These are phyloP conservation scores for Francoa sonchifolia DNA, from an alignment of 441 rosid genomes.

Conservation along the genomic window DNA sequence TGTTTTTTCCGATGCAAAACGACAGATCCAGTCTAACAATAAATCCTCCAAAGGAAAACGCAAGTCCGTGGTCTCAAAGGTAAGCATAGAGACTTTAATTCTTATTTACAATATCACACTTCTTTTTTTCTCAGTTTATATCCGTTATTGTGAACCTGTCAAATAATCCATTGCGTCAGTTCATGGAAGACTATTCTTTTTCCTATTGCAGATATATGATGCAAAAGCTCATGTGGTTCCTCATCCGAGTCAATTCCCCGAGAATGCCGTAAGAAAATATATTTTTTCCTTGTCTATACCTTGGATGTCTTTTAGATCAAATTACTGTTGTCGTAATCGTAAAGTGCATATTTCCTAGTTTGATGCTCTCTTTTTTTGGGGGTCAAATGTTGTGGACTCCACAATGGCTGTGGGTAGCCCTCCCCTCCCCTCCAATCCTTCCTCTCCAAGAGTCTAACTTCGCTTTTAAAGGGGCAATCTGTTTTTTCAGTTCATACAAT, in stretches of 20 bases:
- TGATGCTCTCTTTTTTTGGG: too few relatives aligned
- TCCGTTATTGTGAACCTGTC: neutral
- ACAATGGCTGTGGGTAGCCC: too few relatives aligned
- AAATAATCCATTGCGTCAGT: too few relatives aligned
- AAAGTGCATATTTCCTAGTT: too few relatives aligned
- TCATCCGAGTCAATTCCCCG: slow-evolving; percentile 19
- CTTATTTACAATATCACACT: neutral
- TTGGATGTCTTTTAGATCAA: neutral
- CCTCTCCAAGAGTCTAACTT: too few relatives aligned
- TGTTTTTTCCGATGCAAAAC: slow-evolving; percentile 35
- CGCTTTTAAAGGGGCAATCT: too few relatives aligned
- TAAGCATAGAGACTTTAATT: slow-evolving; percentile 7
- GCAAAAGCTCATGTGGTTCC: slow-evolving; percentile 26
- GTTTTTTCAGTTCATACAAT: too few relatives aligned
- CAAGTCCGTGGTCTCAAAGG: slow-evolving; percentile 32
- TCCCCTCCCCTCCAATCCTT: too few relatives aligned
- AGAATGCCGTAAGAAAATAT: slow-evolving; percentile 37
- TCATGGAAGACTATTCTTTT: neutral
- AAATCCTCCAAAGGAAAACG: slow-evolving; percentile 38
- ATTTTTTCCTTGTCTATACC: too few relatives aligned
- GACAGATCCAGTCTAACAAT: slow-evolving; percentile 23
- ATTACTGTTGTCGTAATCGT: too few relatives aligned
- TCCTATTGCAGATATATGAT: neutral
- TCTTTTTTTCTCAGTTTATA: slow-evolving; percentile 5
- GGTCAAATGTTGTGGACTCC: too few relatives aligned